Base-by-base conservation (phyloP, 495 filamentous ascomycete species). In the Immersiella caudata region DNA sequence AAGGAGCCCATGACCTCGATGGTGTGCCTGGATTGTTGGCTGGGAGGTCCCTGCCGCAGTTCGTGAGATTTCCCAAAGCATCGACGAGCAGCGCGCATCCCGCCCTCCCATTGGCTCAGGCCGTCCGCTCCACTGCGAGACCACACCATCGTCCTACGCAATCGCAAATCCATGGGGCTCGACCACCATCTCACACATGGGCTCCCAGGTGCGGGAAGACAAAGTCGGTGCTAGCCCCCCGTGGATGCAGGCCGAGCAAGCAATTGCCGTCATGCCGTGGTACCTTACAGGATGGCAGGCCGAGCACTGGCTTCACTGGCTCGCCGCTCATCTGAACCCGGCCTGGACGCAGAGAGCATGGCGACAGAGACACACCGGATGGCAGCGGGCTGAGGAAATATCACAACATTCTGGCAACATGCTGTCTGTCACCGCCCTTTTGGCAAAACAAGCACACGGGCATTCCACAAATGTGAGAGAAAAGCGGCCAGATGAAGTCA, bases 321-420 rank as follows among this genome's bases (percentile, higher is more conserved):
- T 33, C 29, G 20, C 20, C 46, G 25, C 49, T 27, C 60, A 62
- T 27, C 60, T 60, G n/a, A 33, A 60, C 21, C 21, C 24, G 18
- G 56, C 56, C 60, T 46, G 40, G 40, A 49, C 20, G 12, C 6
- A 20, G 6, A 21, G 33, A 52, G 46, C 22, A 62, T 49, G 40
- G 60, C 21, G 26, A 20, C 60, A 50, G 33, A 22, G 60, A 46
- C 20, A 46, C 59, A 36, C 33, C 22, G 57, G 22, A 70, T 67
- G 65, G 60, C 54, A 60, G 68, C 46, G 60, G 49, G 27, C 46
- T 64, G 56, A 46, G 56, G 60, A 59, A 72, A 76, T 72, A 77
- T 75, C 65, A 68, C 75, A 73, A 71, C 73, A 77, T 75, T 75
- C 75, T 77, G 22, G 70, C 71, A 74, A 73, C 71, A 75, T 72